Evolutionary conservation across 73 alveolate genomes (phyloP), one percentile per base, ranked within the genome.

Genomic region (Tetrahymena malaccensis): DNA sequence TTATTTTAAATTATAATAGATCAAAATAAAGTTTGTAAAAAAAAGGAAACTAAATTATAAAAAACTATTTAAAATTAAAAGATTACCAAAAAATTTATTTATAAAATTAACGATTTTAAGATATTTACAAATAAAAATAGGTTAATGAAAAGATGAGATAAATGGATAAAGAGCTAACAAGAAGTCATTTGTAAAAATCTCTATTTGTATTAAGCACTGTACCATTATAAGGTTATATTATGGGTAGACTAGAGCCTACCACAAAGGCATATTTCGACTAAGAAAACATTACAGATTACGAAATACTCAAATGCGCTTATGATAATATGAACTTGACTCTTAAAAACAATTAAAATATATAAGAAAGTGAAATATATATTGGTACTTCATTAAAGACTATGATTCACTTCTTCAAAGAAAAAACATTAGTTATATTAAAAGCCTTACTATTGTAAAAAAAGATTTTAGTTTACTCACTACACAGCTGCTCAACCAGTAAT

Each of bases 211-310:
- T 95, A 11, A 35, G 94, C 21, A 56, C 84, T 16, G 97, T 50
- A 16, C 97, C 97, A 1, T 55, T 95, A 37, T 89, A 85, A 85
- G 97, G 97, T 16, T 85, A 95, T 89, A 85, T 95, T 22, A 95
- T 85, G 57, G 94, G 57, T 55, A 95, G 97, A 85, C 93, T 95
- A 21, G 97, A 95, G 55, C 97, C 97, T 16, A 95, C 97, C 1
- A 95, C 94, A 21, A 43, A 89, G 38, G 97, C 97, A 0, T 95
- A 95, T 55, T 95, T 95, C 50, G 43, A 95, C 37, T 95, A 85
- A 89, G 83, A 95, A 50, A 93, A 85, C 17, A 85, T 95, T n/a
- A 95, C 84, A 37, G 97, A 95, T 44, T 85, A 56, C 83, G 70
- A 89, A 1, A 50, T 95, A 19, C 35, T 95, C 35, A 50, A 95